Conservation (phyloP, 202 grass and related monocot genomes). For the Bolboschoenoplectus hybrid region DNA sequence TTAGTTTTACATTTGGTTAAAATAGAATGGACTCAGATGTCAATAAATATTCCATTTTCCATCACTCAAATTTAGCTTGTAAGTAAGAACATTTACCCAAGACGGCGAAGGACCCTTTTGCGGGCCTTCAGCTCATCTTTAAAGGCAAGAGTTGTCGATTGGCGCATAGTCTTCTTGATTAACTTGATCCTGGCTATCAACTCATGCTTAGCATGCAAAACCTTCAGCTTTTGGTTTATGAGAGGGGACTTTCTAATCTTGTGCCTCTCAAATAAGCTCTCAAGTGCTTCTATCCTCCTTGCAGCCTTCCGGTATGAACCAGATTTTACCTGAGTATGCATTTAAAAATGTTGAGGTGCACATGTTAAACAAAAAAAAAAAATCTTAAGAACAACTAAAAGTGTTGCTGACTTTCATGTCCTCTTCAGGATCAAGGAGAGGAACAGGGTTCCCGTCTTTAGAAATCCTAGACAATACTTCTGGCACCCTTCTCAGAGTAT, state of each 20-base stretch:
- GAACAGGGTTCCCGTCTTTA: constrained; percentile 84
- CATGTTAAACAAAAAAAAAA: constrained; percentile 25
- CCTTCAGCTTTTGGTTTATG: constrained; percentile 77
- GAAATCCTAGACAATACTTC: constrained; percentile 83
- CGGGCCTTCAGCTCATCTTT: constrained; percentile 90
- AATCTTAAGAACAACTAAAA: constrained; percentile 1
- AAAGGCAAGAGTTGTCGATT: constrained; percentile 86
- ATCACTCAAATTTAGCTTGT: not conserved
- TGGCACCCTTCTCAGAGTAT: constrained; percentile 72
- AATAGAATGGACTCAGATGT: not conserved
- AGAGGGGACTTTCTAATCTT: constrained; percentile 73
- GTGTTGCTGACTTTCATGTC: constrained; percentile 87
- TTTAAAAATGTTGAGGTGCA: not conserved
- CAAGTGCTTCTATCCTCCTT: constrained; percentile 88
- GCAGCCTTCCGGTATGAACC: constrained; percentile 72
- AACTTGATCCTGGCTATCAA: constrained; percentile 80
- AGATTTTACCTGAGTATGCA: constrained; percentile 72
- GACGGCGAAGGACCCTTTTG: constrained; percentile 84
- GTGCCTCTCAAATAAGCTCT: constrained; percentile 89
- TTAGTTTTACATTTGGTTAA: not conserved
- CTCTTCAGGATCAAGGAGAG: constrained; percentile 94
- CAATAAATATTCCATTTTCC: constrained; percentile 10
- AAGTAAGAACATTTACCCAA: constrained; percentile 56
- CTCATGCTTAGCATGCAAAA: constrained; percentile 90
- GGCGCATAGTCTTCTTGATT: constrained; percentile 76